Conservation (phyloP, 495 filamentous ascomycete genomes). For the Trypethelium eluteriae region DNA sequence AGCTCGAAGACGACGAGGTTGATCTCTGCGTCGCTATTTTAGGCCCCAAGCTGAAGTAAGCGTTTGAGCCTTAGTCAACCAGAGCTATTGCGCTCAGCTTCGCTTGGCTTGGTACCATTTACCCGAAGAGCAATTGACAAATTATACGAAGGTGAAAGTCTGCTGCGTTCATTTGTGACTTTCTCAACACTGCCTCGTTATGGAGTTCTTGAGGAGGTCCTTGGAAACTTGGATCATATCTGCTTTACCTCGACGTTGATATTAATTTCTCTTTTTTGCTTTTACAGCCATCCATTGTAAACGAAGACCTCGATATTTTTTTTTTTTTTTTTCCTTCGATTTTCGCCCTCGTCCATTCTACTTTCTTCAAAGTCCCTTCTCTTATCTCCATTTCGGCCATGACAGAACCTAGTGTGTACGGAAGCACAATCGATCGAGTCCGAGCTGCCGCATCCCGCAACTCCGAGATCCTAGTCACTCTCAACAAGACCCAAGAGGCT, state of each 20-base stretch:
- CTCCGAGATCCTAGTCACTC: conserved; percentile 7
- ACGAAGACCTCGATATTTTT: neutral
- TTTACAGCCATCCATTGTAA: neutral
- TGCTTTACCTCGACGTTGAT: neutral
- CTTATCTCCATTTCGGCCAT: neutral
- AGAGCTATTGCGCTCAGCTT: neutral
- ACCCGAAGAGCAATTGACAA: neutral
- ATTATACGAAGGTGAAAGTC: neutral
- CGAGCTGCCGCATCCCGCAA: neutral
- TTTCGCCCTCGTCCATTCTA: neutral
- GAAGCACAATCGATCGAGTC: neutral
- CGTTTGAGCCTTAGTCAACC: neutral
- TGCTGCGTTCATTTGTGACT: neutral
- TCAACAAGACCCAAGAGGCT: conserved; percentile 1
- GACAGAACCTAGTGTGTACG: conserved; percentile 1
- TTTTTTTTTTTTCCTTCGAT: neutral
- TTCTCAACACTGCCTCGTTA: neutral
- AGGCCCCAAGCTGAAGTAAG: neutral
- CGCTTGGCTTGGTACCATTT: neutral
- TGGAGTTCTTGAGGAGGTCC: neutral
- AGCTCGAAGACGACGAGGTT: too few relatives aligned
- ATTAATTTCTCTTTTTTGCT: neutral
- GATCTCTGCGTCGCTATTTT: neutral
- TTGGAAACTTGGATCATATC: neutral
- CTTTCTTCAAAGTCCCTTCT: neutral